Base-by-base conservation (phyloP, 345 rosid species). In the Eutrema heterophyllum region DNA sequence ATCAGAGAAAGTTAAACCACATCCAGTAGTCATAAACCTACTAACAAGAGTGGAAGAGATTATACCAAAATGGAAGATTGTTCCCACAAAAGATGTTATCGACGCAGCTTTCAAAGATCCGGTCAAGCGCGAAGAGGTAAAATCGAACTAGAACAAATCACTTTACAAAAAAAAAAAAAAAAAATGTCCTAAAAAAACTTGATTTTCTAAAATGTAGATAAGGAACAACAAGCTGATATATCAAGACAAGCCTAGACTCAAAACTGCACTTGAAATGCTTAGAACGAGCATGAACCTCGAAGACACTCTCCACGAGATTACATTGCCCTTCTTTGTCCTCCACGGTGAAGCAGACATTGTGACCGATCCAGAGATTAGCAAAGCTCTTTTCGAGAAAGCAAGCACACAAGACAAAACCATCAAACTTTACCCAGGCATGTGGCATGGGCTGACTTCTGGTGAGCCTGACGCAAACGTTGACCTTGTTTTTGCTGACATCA, bases 11-110 rank as follows among this genome's bases (percentile, higher is more conserved):
- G 79, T 95, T 83, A 95, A 92, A 85, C 99, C 99, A 27, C 99
- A 89, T 39, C 97, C 93, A 0, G 78, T 88, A 41, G 93, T 95
- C 18, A 83, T 95, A 53, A 95, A 84, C 56, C 80, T 95, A 30
- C 59, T 92, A 76, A 92, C 99, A 0, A 85, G 82, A 80, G 84
- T 95, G 67, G 99, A 86, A 83, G 90, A 87, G 76, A 77, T 88
- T 33, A 92, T 95, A 71, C 99, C 99, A 13, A 95, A 87, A 77
- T 95, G 97, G 96, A 95, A 95, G 88, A 95, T 95, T 0, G 97
- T 95, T 56, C 99, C 99, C 0, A 81, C 97, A 1, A 92, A 81
- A 81, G 96, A 95, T 77, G 91, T 95, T 18, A 92, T 95, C 55
- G 85, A 92, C 35, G 74, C 92, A 0, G 96, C 92, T 12, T 87